phyloP scores from a whole-genome alignment of 345 rosid species.

The Murraya koenigii region DNA sequence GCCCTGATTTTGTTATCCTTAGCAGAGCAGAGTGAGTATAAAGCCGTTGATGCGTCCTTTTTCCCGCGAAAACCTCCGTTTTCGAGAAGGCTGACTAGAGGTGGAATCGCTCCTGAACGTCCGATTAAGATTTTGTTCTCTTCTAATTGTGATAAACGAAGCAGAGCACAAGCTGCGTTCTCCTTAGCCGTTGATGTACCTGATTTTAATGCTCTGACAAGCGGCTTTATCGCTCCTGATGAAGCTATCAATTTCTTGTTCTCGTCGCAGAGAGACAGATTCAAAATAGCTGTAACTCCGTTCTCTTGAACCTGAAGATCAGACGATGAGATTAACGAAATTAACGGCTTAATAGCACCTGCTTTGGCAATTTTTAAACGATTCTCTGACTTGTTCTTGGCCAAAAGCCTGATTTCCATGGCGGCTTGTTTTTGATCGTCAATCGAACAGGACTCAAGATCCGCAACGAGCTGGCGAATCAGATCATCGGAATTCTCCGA shows the following conservation, averaged over 20 bases:
- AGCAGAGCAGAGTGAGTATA: constrained; percentile 74
- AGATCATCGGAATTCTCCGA: constrained; percentile 68
- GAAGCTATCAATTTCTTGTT: constrained; percentile 70
- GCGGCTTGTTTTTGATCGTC: constrained; percentile 95
- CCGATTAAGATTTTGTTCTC: constrained; percentile 82
- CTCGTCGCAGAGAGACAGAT: constrained; percentile 92
- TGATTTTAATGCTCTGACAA: constrained; percentile 61
- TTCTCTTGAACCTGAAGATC: constrained; percentile 86
- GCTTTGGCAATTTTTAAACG: constrained; percentile 79
- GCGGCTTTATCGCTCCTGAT: constrained; percentile 86
- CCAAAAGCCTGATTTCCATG: constrained; percentile 85
- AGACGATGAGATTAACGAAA: constrained; percentile 59
- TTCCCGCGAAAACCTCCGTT: constrained; percentile 71
- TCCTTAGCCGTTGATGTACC: constrained; percentile 81
- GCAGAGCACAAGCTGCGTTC: constrained; percentile 92
- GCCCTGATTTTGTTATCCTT: constrained; percentile 86
- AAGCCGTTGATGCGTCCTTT: constrained; percentile 92
- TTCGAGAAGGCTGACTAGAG: constrained; percentile 60
- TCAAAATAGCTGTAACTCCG: constrained; percentile 89
- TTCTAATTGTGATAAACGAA: constrained; percentile 83
- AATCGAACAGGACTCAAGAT: constrained; percentile 68
- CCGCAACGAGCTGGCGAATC: constrained; percentile 63
- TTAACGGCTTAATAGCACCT: constrained; percentile 80
- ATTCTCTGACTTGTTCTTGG: constrained; percentile 85
- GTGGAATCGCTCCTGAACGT: constrained; percentile 88